Evolutionary conservation across 208 protist species (phyloP).

Genomic region (Strigomonas culicis): DNA sequence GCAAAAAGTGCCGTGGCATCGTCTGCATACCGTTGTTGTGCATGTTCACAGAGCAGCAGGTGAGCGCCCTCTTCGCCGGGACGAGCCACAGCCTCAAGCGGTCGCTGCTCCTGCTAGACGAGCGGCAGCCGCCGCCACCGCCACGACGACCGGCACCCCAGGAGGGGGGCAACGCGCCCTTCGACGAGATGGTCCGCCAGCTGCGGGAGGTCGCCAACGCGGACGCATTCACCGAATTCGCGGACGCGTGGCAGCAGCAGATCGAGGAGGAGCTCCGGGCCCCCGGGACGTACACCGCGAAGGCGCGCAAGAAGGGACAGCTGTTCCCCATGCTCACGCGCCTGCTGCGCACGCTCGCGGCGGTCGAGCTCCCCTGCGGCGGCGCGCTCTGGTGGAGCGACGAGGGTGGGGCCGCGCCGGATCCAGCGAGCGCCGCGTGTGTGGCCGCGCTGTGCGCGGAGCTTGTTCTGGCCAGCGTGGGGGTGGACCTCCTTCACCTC

Average conservation of each 20-base stretch:
- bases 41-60: conserved; percentile 3
- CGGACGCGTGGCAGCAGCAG: background rate
- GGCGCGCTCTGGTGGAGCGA: background rate
- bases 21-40: background rate
- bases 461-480: too few species aligned
- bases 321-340: background rate
- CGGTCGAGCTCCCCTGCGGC: background rate
- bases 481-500: too few species aligned
- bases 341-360: background rate
- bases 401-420: background rate
- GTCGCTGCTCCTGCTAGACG: conserved; percentile 11
- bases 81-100: background rate
- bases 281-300: background rate
- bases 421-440: background rate
- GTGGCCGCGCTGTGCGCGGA: background rate
- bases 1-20: too few species aligned
- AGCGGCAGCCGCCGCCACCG: background rate
- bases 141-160: background rate
- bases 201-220: background rate
- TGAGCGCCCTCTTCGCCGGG: background rate
- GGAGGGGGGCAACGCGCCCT: background rate
- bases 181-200: background rate
- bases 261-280: background rate
- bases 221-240: background rate
- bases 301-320: background rate